These are phyloP conservation scores for Isatis lusitanica DNA, from an alignment of 441 rosid species.

Conservation along the genomic window DNA sequence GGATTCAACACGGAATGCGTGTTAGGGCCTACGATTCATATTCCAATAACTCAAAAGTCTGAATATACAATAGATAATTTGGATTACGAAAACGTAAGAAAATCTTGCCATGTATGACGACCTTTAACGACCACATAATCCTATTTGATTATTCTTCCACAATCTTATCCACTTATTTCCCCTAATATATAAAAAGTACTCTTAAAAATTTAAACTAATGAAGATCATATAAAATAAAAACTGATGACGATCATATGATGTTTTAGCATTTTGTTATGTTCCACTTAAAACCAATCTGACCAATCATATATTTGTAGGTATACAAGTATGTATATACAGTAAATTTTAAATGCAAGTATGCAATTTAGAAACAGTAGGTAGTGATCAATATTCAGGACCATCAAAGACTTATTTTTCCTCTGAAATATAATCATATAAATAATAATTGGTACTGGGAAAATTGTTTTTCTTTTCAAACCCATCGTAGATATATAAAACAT, in stretches of 20 bases:
- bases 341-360: conserved; percentile 1
- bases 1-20: background rate
- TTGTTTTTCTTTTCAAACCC: background rate
- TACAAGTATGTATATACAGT: background rate
- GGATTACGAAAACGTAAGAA: conserved; percentile 33
- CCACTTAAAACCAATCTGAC: conserved; percentile 8
- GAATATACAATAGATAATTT: background rate
- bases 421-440: background rate
- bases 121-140: conserved; percentile 28
- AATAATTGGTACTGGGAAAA: background rate
- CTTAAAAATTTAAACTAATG: conserved; percentile 7
- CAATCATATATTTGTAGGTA: background rate
- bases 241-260: conserved; percentile 14
- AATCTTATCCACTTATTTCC: conserved; percentile 26
- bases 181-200: background rate
- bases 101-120: conserved; percentile 26
- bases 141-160: conserved; percentile 16
- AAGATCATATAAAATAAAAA: conserved; percentile 6
- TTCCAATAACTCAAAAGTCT: background rate
- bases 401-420: background rate
- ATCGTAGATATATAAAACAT: background rate
- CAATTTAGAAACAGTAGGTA: background rate
- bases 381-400: conserved; percentile 14
- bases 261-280: conserved; percentile 19
- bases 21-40: background rate